Evolutionary conservation across 441 rosid genomes (phyloP).

Genomic region (Croton setiger): DNA sequence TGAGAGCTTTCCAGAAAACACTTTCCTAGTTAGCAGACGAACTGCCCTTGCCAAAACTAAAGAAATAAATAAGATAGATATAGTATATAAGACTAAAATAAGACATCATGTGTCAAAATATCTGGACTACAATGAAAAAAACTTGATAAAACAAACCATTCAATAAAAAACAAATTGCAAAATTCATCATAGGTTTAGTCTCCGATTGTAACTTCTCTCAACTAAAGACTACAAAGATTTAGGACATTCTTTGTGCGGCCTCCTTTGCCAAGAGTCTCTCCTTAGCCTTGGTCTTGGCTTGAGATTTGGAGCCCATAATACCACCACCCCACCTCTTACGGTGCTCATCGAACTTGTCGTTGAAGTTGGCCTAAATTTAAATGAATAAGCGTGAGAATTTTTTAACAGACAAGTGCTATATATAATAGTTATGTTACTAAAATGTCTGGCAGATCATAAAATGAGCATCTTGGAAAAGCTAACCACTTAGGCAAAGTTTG

Average conservation of each 20-base stretch:
- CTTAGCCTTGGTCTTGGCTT: constrained; percentile 2
- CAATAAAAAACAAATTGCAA: neutral
- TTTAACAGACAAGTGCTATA: neutral
- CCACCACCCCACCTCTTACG: constrained; percentile 1
- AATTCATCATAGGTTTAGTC: neutral
- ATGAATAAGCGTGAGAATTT: neutral
- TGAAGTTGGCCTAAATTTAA: neutral
- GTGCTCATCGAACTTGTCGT: neutral
- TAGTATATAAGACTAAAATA: neutral
- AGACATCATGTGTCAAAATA: neutral
- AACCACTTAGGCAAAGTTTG: neutral
- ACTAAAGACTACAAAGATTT: neutral
- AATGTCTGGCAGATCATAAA: neutral
- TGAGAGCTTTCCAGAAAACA: too few relatives aligned
- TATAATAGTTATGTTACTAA: too few relatives aligned
- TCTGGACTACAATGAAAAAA: neutral
- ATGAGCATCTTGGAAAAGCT: neutral
- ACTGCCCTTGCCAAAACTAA: too few relatives aligned
- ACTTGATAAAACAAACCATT: constrained; percentile 1
- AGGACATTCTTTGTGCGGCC: constrained; percentile 3
- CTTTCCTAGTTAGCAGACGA: too few relatives aligned
- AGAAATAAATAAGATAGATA: too few relatives aligned
- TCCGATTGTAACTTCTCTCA: neutral
- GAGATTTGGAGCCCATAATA: neutral
- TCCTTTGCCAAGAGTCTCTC: constrained; percentile 1